Conservation (phyloP, 139 green algal species). For the Mesotaenium endlicherianum region DNA sequence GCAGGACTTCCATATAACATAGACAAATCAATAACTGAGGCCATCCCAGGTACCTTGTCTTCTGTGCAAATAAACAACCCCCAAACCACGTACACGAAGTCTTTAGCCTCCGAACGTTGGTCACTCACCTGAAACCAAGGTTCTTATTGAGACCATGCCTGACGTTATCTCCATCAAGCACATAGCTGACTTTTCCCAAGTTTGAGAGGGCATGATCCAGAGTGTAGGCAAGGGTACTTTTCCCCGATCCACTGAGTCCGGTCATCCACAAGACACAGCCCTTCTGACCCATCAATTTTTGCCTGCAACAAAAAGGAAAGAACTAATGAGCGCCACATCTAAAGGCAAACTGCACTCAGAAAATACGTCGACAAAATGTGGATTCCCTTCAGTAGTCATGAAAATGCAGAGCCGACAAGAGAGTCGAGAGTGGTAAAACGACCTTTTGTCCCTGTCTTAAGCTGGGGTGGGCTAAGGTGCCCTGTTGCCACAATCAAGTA, state of each 20-base stretch:
- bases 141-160: conserved; percentile 90
- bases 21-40: too few relatives aligned
- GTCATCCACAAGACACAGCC: conserved; percentile 88
- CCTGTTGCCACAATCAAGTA: too few relatives aligned
- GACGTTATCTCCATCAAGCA: conserved; percentile 95
- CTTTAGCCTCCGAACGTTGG: too few relatives aligned
- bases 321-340: not conserved
- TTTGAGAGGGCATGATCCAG: conserved; percentile 76
- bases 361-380: not conserved
- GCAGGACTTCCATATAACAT: not conserved
- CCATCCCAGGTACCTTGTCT: too few relatives aligned
- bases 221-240: conserved; percentile 64
- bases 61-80: too few relatives aligned
- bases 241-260: conserved; percentile 72
- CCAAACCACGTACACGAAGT: too few relatives aligned
- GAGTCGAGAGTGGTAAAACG: not conserved
- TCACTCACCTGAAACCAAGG: conserved; percentile 73
- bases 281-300: conserved; percentile 76
- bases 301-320: not conserved
- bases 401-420: not conserved
- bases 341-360: not conserved
- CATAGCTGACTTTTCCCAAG: conserved; percentile 70
- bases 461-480: too few relatives aligned
- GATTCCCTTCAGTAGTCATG: not conserved
- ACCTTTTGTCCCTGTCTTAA: too few relatives aligned